Evolutionary conservation across 805 yeast genomes (phyloP).

Genomic region (Kluyveromyces starmeri): DNA sequence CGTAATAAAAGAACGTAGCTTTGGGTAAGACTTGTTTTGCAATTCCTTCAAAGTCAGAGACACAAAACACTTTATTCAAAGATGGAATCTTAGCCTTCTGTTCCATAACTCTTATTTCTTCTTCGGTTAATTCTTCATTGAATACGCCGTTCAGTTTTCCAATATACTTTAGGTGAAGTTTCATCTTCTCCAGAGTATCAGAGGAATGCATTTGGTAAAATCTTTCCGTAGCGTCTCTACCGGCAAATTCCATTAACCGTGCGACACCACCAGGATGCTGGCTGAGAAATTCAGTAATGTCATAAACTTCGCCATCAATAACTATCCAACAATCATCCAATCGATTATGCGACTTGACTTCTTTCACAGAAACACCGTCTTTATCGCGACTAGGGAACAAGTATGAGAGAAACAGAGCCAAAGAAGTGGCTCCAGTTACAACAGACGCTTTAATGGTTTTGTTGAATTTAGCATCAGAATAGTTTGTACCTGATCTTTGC

Average conservation of each 20-base stretch:
- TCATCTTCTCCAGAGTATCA: conserved; percentile 12
- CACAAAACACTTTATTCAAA: conserved; percentile 26
- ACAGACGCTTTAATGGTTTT: conserved; percentile 8
- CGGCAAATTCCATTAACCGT: conserved; percentile 70
- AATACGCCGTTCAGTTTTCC: conserved; percentile 13
- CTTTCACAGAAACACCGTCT: conserved; percentile 10
- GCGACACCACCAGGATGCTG: conserved; percentile 87
- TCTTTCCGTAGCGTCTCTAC: conserved; percentile 64
- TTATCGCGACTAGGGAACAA: conserved; percentile 6
- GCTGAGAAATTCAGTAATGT: conserved; percentile 64
- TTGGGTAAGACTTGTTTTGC: conserved; percentile 30
- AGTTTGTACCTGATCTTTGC: too few species aligned
- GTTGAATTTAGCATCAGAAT: not conserved
- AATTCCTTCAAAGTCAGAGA: conserved; percentile 35
- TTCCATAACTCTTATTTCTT: conserved; percentile 12
- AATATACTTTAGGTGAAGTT: conserved; percentile 9
- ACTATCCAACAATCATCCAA: conserved; percentile 72
- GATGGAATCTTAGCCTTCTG: conserved; percentile 22
- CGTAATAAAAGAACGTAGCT: conserved; percentile 35
- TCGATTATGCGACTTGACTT: conserved; percentile 44
- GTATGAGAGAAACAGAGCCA: conserved; percentile 9
- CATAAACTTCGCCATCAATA: conserved; percentile 68
- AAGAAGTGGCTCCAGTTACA: conserved; percentile 10
- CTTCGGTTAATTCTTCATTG: conserved; percentile 10
- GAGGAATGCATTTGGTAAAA: conserved; percentile 31